Evolutionary conservation across 2,329 filamentous ascomycete species (phyloP).

Genomic region (Colletotrichum aenigma): DNA sequence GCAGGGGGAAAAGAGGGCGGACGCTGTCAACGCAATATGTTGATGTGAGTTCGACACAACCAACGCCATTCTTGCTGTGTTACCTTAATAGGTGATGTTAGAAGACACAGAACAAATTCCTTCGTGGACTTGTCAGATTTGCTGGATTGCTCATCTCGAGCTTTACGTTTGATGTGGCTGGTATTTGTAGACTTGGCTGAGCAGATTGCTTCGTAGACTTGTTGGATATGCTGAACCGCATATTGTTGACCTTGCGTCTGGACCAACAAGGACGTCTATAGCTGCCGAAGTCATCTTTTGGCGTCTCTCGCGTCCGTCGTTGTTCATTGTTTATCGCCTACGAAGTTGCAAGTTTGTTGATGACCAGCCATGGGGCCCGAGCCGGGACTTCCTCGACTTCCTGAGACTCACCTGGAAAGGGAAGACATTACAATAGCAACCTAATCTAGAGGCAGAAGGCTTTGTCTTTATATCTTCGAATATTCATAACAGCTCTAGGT

Average conservation of each 20-base stretch:
- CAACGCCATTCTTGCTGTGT: no score
- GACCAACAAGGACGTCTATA: not conserved
- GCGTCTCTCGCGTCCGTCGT: not conserved
- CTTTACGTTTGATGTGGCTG: no score
- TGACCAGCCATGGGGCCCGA: not conserved
- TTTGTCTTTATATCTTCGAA: not conserved
- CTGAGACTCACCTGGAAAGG: not conserved
- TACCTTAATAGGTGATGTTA: no score
- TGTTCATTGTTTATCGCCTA: not conserved
- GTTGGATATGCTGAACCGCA: not conserved
- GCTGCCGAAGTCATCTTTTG: fast-evolving
- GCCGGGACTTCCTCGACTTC: not conserved
- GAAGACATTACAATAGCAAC: not conserved
- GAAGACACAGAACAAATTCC: no score
- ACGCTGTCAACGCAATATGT: no score
- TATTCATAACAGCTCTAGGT: not conserved
- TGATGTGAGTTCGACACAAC: no score
- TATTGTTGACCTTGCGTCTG: not conserved
- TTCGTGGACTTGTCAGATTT: not conserved
- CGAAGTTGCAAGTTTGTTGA: not conserved
- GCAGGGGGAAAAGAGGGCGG: no score
- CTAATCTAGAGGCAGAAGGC: not conserved
- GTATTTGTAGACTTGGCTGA: no score
- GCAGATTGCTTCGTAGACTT: not conserved
- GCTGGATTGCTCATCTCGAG: no score